A percentile compares a stretch with the other conserved stretches of the same genome.
Evolutionary conservation across 2,329 filamentous ascomycete species (phyloP).

Genomic region (Curvularia sp.): DNA sequence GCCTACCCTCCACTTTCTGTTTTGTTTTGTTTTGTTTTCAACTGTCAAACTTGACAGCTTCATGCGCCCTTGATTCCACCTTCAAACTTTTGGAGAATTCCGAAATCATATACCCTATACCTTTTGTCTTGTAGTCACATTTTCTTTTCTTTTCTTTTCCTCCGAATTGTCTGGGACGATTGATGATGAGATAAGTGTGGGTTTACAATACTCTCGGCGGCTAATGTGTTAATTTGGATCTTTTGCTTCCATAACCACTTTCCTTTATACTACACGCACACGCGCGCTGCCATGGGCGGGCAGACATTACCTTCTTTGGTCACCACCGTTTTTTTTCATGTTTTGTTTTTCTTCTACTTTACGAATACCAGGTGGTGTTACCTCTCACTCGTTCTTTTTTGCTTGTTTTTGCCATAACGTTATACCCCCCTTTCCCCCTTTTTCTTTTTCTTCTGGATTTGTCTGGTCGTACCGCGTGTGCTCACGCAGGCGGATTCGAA

Average conservation of each 20-base stretch:
- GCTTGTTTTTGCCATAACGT: not conserved
- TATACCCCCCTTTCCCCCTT: not conserved
- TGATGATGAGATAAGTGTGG: constrained; percentile 29
- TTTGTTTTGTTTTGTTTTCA: not conserved
- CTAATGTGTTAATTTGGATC: constrained; percentile 4
- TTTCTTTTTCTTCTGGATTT: not conserved
- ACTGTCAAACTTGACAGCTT: not conserved
- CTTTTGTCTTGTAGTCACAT: constrained; percentile 37
- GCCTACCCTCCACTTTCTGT: constrained; percentile 4
- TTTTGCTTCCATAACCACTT: constrained; percentile 3
- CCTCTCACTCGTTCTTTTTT: constrained; percentile 4
- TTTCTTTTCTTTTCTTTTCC: constrained; percentile 24
- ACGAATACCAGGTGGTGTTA: constrained; percentile 7
- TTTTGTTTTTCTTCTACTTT: not conserved
- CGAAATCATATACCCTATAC: constrained; percentile 10
- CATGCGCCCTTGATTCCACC: constrained; percentile 11
- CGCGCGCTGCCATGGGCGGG: not conserved
- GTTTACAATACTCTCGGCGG: constrained; percentile 9
- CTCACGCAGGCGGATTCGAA: not conserved
- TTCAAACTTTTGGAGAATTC: constrained; percentile 20
- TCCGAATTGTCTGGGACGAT: constrained; percentile 39
- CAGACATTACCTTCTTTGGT: not conserved
- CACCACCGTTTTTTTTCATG: constrained; percentile 12
- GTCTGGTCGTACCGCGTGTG: not conserved
- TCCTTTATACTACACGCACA: constrained; percentile 3